These are phyloP conservation scores for Silene vulgaris DNA, from an alignment of 179 eudicot species.

Conservation along the genomic window DNA sequence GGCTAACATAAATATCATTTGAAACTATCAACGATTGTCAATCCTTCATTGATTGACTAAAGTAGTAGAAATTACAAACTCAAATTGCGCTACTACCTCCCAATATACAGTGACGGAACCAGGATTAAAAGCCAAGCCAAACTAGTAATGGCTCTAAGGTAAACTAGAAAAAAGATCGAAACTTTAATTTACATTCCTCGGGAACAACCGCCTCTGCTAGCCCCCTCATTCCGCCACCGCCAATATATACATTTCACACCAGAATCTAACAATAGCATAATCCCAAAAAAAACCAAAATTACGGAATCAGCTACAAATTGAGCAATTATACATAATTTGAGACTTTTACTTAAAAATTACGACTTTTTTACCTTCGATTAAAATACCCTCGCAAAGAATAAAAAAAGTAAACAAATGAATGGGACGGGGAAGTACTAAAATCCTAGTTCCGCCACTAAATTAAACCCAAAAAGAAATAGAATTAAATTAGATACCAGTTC, in stretches of 20 bases:
- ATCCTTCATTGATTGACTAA: background rate
- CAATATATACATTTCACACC: background rate
- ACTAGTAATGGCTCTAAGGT: background rate
- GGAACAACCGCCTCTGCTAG: background rate
- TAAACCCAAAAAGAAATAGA: background rate
- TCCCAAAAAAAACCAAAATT: background rate
- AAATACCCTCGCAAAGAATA: no score
- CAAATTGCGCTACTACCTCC: background rate
- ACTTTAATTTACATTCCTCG: background rate
- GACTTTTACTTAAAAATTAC: no score
- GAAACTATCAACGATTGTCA: no score
- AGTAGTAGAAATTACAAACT: background rate
- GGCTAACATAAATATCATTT: no score
- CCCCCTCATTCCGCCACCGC: background rate
- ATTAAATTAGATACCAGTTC: conserved; percentile 43
- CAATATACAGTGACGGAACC: background rate
- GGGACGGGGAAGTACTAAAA: no score
- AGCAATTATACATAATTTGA: background rate
- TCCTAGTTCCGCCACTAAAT: no score
- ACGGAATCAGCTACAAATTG: background rate
- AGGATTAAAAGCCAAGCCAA: background rate
- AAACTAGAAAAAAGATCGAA: conserved; percentile 3
- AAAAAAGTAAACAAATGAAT: no score
- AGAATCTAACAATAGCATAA: background rate
- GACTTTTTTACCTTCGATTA: no score